These are phyloP conservation scores for Saururus chinensis DNA, from an alignment of 164 flowering plant species.

Conservation along the genomic window DNA sequence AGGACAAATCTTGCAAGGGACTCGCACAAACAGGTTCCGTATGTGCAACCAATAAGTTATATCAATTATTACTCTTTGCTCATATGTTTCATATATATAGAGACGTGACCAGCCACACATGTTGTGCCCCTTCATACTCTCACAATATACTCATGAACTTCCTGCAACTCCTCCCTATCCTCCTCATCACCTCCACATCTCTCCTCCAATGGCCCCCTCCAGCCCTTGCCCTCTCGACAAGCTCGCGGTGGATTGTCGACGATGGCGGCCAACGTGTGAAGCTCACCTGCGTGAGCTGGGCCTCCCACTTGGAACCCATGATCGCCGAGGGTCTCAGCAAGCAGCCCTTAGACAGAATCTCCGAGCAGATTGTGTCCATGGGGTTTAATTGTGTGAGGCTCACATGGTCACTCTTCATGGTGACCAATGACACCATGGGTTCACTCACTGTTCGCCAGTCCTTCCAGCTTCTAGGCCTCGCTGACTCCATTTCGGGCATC, in stretches of 20 bases:
- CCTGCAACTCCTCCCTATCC: slow-evolving; percentile 2
- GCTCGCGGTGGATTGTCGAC: slow-evolving; percentile 75
- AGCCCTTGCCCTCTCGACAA: slow-evolving; percentile 47
- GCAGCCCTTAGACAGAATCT: slow-evolving; percentile 55
- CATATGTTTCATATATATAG: not conserved
- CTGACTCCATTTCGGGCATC: slow-evolving; percentile 46
- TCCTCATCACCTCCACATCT: slow-evolving; percentile 1
- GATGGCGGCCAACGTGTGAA: slow-evolving; percentile 54
- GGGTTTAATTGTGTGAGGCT: slow-evolving; percentile 87
- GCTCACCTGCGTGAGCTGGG: slow-evolving; percentile 82
- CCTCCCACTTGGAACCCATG: slow-evolving; percentile 53
- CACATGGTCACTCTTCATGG: slow-evolving; percentile 72
- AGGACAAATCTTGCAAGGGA: slow-evolving; percentile 2
- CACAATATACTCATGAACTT: not conserved
- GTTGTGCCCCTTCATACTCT: not conserved
- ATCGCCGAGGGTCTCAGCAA: slow-evolving; percentile 90
- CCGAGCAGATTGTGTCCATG: slow-evolving; percentile 35
- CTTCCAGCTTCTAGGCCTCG: slow-evolving; percentile 45
- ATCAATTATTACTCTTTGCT: too few species aligned
- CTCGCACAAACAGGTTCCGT: slow-evolving; percentile 3
- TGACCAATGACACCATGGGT: slow-evolving; percentile 47
- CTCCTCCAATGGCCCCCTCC: not conserved
- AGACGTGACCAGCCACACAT: not conserved
- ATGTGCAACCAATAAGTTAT: not conserved
- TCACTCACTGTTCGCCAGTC: slow-evolving; percentile 62